Evolutionary conservation across 345 rosid species (phyloP).

Genomic region (Populus deltoides): DNA sequence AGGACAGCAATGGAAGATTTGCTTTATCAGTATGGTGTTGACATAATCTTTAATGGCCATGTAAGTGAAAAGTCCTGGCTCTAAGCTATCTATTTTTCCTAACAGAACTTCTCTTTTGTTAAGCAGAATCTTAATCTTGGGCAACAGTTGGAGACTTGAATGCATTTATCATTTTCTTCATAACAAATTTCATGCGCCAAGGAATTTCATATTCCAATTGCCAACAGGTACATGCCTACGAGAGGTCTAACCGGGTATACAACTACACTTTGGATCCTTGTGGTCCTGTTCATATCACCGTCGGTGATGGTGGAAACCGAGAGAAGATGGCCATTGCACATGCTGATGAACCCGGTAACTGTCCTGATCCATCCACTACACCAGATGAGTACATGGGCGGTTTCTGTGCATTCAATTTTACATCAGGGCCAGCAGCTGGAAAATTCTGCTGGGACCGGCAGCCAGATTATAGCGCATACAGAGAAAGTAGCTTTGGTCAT

Average conservation of each 20-base stretch:
- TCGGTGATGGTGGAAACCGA: conserved; percentile 78
- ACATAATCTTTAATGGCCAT: conserved; percentile 77
- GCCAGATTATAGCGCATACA: conserved; percentile 84
- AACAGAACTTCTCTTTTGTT: not conserved
- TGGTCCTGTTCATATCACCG: conserved; percentile 68
- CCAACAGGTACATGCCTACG: conserved; percentile 82
- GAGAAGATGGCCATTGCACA: conserved; percentile 60
- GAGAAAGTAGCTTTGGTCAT: conserved; percentile 95
- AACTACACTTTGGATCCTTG: conserved; percentile 78
- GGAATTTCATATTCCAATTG: conserved; percentile 1
- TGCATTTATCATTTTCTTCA: not conserved
- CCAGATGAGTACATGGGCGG: conserved; percentile 53
- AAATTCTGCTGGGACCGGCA: conserved; percentile 88
- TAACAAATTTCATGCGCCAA: not conserved
- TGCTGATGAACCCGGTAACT: conserved; percentile 86
- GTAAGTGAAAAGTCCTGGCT: conserved; percentile 33
- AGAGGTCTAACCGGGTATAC: conserved; percentile 86
- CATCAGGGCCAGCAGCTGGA: conserved; percentile 64
- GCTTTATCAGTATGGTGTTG: conserved; percentile 55
- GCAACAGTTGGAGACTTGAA: not conserved
- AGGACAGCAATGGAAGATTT: conserved; percentile 73
- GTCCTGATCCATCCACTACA: conserved; percentile 59
- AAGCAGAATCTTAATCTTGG: not conserved
- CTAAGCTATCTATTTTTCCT: not conserved
- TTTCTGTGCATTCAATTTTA: conserved; percentile 75